Evolutionary conservation across 805 yeast species (phyloP).

Genomic region (Starmerella potacharoeniae): DNA sequence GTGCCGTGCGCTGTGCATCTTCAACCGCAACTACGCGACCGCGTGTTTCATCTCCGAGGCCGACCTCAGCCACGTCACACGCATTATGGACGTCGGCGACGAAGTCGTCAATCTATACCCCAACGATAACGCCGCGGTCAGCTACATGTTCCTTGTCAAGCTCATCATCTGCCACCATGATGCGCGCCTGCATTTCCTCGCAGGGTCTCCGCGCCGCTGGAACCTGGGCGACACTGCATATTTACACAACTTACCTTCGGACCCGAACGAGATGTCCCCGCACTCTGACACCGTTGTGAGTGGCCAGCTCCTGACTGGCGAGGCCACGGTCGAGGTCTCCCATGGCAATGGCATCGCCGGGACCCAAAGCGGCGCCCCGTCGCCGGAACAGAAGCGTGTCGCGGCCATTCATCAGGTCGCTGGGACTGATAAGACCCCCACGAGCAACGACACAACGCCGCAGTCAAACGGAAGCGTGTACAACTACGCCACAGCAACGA

Average conservation of each 20-base stretch:
- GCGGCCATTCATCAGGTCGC: neutral
- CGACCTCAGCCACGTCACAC: slow-evolving; percentile 19
- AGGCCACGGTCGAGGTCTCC: neutral
- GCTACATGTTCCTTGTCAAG: slow-evolving; percentile 26
- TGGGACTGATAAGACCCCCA: neutral
- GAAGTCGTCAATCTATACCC: slow-evolving; percentile 22
- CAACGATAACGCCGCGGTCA: slow-evolving; percentile 24
- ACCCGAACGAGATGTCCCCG: neutral
- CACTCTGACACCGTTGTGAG: neutral
- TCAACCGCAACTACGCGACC: slow-evolving; percentile 23
- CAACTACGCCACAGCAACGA: neutral
- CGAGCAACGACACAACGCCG: neutral
- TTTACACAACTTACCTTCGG: neutral
- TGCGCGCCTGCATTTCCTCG: slow-evolving; percentile 20
- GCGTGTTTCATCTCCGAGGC: slow-evolving; percentile 21
- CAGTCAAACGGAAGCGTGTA: neutral
- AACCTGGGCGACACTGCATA: slow-evolving; percentile 15
- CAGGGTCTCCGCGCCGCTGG: slow-evolving; percentile 3
- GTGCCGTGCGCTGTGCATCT: slow-evolving; percentile 25
- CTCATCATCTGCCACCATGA: slow-evolving; percentile 29
- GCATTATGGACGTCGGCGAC: slow-evolving; percentile 19
- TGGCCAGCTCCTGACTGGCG: neutral
- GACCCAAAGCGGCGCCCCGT: neutral
- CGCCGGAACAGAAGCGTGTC: neutral
- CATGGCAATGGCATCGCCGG: neutral